Conservation (phyloP, 768 basidiomycete species). For the Tricholoma saponaceum region DNA sequence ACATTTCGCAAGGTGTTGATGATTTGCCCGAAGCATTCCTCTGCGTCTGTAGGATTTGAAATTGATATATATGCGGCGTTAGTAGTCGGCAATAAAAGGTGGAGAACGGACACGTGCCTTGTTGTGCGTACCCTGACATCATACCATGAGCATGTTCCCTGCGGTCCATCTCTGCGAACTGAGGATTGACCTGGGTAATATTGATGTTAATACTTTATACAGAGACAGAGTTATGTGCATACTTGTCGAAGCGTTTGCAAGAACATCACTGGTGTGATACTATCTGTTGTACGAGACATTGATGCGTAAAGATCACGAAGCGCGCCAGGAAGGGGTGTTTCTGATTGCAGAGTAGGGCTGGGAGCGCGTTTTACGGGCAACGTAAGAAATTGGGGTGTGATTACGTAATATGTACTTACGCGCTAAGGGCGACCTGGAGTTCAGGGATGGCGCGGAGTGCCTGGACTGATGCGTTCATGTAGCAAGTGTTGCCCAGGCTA, state of each 20-base stretch:
- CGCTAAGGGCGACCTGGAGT: constrained; percentile 65
- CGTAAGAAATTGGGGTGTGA: background rate
- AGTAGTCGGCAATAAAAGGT: background rate
- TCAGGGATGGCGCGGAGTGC: constrained; percentile 92
- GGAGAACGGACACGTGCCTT: constrained; percentile 37
- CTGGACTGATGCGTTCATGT: constrained; percentile 96
- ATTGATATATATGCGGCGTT: background rate
- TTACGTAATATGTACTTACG: constrained; percentile 33
- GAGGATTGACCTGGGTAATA: constrained; percentile 62
- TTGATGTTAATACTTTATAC: background rate
- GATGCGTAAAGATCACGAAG: constrained; percentile 66
- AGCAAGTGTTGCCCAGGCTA: constrained; percentile 91
- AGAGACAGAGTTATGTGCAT: background rate
- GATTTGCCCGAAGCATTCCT: constrained; percentile 84
- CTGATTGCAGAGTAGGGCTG: constrained; percentile 35
- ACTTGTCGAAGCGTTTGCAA: constrained; percentile 64
- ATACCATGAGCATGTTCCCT: constrained; percentile 32
- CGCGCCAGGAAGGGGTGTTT: constrained; percentile 40
- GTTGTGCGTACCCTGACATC: constrained; percentile 68
- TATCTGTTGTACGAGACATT: constrained; percentile 76
- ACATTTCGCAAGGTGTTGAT: constrained; percentile 70
- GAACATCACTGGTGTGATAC: constrained; percentile 67
- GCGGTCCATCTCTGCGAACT: constrained; percentile 76
- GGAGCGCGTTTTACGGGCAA: background rate
- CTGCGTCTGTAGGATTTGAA: constrained; percentile 60